These are phyloP conservation scores for Panicum miliaceum DNA, from an alignment of 176 grass and related monocot species.

Conservation along the genomic window DNA sequence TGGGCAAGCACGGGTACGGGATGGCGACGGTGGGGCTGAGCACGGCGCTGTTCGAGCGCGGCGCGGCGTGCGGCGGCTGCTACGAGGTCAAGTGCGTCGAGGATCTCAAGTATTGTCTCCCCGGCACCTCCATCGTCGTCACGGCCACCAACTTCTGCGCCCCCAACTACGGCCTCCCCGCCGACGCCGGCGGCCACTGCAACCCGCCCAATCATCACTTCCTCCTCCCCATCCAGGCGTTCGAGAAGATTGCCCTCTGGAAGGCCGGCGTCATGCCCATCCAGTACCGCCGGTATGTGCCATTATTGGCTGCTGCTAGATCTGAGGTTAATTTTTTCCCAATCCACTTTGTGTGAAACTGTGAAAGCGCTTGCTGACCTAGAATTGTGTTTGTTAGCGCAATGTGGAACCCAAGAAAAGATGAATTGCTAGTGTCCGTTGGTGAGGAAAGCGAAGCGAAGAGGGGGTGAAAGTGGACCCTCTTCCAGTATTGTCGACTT, in stretches of 20 bases:
- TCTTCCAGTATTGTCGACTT: constrained; percentile 25
- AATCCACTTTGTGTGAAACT: constrained; percentile 37
- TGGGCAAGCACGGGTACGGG: constrained; percentile 91
- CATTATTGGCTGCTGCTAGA: constrained; percentile 37
- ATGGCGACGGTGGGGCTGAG: constrained; percentile 95
- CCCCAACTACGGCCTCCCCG: constrained; percentile 80
- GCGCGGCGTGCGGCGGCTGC: constrained; percentile 89
- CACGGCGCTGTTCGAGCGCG: constrained; percentile 82
- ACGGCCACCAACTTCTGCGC: constrained; percentile 98
- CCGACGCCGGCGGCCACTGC: constrained; percentile 86
- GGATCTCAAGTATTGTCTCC: constrained; percentile 87
- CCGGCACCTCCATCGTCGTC: constrained; percentile 91
- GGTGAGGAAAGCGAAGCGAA: constrained; percentile 21
- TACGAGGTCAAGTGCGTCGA: constrained; percentile 96
- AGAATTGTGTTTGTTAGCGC: constrained; percentile 33
- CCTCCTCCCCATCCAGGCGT: constrained; percentile 94
- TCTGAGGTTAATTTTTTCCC: constrained; percentile 35
- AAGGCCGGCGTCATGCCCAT: constrained; percentile 98
- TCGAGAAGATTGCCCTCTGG: constrained; percentile 99
- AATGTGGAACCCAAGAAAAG: constrained; percentile 46
- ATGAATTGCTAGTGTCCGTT: constrained; percentile 45
- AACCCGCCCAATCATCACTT: constrained; percentile 95
- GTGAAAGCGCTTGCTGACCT: constrained; percentile 39
- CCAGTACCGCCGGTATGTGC: constrained; percentile 88
- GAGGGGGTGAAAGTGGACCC: constrained; percentile 3